Base-by-base conservation (phyloP, 139 green algal species). In the Chlamydomonas schloesseri region DNA sequence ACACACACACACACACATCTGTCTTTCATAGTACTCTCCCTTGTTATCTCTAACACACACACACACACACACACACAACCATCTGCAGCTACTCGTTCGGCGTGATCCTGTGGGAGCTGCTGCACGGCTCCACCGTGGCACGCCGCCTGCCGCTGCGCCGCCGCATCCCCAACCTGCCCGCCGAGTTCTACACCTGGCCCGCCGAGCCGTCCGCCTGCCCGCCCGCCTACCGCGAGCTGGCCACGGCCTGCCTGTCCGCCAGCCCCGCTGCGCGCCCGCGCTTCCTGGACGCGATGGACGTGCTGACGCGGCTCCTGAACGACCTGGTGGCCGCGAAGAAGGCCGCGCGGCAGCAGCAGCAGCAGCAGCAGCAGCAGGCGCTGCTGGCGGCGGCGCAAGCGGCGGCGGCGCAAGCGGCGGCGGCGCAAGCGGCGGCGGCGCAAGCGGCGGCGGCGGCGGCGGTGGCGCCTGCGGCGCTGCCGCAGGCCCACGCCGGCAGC, bases 51-150 rank as follows among this genome's bases (percentile, higher is more conserved):
- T n/a, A n/a, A n/a, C n/a, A n/a, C n/a, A n/a, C n/a, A n/a, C n/a
- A n/a, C n/a, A n/a, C n/a, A n/a, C n/a, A n/a, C n/a, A n/a, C n/a
- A n/a, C n/a, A n/a, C n/a, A n/a, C n/a, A n/a, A n/a, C n/a, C n/a
- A n/a, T n/a, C n/a, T n/a, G n/a, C n/a, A 82, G 58, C 33, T 82
- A 82, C 60, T 82, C 75, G 34, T 82, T 82, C 75, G 77, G 77
- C 37, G 77, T 84, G 23, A 84, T 84, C 29, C 42, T 84, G 42
- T 84, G 77, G 77, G 77, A 84, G 62, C 62, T 84, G 77, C 37
- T 84, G 15, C 77, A 84, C 77, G 77, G 77, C 34, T 42, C 29
- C 62, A 84, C 77, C 8, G 77, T 84, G 21, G 77, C 77, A 17
- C 64, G 77, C 23, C 62, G 77, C 34, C 77, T 84, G 77, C 77